Percentiles rank a stretch among this genome's conserved stretches.
Evolutionary conservation across 2,329 filamentous ascomycete species (phyloP).

Genomic region (Thelonectria discophora): DNA sequence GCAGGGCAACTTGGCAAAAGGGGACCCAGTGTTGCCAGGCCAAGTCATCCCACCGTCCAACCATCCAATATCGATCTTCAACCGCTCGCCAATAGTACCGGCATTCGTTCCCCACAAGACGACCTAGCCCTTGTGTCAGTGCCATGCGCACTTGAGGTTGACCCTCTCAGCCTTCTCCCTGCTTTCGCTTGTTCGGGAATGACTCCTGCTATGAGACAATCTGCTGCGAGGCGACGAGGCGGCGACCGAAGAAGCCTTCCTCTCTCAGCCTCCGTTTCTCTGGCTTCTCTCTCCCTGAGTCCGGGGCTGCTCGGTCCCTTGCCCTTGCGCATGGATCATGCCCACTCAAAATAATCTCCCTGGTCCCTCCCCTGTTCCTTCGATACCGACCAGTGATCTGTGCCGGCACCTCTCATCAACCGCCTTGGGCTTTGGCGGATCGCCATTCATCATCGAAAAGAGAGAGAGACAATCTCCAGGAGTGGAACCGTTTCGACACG

Average conservation of each 20-base stretch:
- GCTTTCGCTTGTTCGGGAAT: neutral
- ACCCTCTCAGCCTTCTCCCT: neutral
- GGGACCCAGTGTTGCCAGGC: slow-evolving; percentile 27
- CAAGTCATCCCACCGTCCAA: slow-evolving; percentile 26
- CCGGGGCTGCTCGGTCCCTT: slow-evolving; percentile 35
- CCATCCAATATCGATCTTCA: slow-evolving; percentile 40
- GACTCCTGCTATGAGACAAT: slow-evolving; percentile 30
- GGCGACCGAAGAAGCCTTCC: no score
- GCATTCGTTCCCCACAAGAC: slow-evolving; percentile 29
- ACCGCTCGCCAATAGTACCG: slow-evolving; percentile 31
- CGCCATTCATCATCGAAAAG: slow-evolving; percentile 30
- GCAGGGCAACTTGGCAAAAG: slow-evolving; percentile 10
- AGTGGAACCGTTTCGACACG: slow-evolving; percentile 34
- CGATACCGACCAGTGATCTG: slow-evolving; percentile 40
- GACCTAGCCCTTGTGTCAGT: slow-evolving; percentile 25
- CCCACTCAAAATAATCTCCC: slow-evolving; percentile 32
- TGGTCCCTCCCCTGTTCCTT: slow-evolving; percentile 31
- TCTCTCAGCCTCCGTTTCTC: slow-evolving; percentile 14
- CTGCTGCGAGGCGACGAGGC: no score
- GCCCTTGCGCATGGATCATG: slow-evolving; percentile 29
- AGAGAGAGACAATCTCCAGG: slow-evolving; percentile 30
- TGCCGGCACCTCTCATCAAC: slow-evolving; percentile 37
- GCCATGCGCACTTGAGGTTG: slow-evolving; percentile 19
- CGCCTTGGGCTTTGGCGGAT: slow-evolving; percentile 36
- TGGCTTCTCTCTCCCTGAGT: slow-evolving; percentile 29